Percentiles rank a stretch among this genome's conserved stretches.
These are phyloP conservation scores for Nicotiana benthamiana DNA, from an alignment of 257 asterid genomes.

Conservation along the genomic window DNA sequence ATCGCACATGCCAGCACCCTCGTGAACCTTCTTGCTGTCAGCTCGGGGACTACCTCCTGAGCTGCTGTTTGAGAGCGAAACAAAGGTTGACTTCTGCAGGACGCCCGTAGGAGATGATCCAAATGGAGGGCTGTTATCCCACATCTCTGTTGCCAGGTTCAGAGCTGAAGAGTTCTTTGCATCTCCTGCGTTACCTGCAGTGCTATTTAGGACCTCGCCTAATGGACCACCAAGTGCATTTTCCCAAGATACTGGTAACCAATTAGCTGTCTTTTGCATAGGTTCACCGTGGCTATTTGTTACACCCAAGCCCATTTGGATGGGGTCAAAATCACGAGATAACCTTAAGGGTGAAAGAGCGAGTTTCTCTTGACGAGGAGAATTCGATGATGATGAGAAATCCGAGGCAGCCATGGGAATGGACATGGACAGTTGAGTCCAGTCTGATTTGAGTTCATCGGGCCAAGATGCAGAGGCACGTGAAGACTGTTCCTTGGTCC, in stretches of 20 bases:
- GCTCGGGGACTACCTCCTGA: conserved; percentile 54
- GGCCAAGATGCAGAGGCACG: conserved; percentile 45
- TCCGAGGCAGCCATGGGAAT: conserved; percentile 50
- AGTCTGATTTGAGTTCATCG: conserved; percentile 54
- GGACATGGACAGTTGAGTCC: conserved; percentile 94
- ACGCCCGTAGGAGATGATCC: conserved; percentile 73
- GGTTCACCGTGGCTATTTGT: conserved; percentile 18
- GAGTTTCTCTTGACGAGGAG: conserved; percentile 48
- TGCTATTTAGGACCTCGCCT: conserved; percentile 69
- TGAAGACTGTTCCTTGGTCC: conserved; percentile 50
- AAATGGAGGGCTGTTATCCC: conserved; percentile 32
- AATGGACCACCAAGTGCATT: conserved; percentile 73
- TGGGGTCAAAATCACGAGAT: conserved; percentile 46
- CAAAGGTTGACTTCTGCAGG: conserved; percentile 57
- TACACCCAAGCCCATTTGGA: conserved; percentile 54
- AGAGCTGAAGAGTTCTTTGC: conserved; percentile 16
- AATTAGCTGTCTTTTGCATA: conserved; percentile 35
- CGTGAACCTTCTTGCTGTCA: conserved; percentile 38
- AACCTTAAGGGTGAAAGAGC: conserved; percentile 41
- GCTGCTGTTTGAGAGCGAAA: conserved; percentile 68
- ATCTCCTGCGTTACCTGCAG: conserved; percentile 17
- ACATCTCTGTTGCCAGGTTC: conserved; percentile 24
- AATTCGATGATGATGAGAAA: conserved; percentile 49
- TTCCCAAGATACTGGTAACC: conserved; percentile 72
- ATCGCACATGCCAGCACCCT: conserved; percentile 28